phyloP scores from a whole-genome alignment of 1,139 yeast genomes.

The Geotrichum reessii region DNA sequence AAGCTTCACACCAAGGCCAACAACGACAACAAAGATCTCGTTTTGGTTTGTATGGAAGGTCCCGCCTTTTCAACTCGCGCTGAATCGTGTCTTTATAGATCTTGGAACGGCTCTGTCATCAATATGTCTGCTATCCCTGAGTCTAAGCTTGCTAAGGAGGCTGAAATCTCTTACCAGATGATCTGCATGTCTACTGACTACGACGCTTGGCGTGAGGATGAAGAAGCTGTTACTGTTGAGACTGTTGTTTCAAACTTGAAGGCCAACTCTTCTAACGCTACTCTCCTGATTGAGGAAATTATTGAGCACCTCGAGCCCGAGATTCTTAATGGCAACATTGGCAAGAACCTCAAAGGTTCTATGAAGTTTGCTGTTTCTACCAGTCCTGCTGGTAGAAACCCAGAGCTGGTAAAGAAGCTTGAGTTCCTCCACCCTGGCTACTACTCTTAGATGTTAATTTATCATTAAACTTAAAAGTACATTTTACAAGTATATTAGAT shows the following conservation, averaged over 20 bases:
- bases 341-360: conserved; percentile 63
- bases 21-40: conserved; percentile 54
- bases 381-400: conserved; percentile 65
- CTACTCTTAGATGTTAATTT: conserved; percentile 42
- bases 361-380: conserved; percentile 83
- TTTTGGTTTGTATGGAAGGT: conserved; percentile 96
- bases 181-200: conserved; percentile 98
- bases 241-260: conserved; percentile 86
- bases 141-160: conserved; percentile 93
- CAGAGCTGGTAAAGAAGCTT: conserved; percentile 69
- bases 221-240: conserved; percentile 95
- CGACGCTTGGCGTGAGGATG: conserved; percentile 95
- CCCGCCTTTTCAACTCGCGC: conserved; percentile 97
- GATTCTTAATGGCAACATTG: conserved; percentile 55
- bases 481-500: not conserved
- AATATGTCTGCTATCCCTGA: conserved; percentile 97
- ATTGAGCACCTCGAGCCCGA: conserved; percentile 62
- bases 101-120: conserved; percentile 91
- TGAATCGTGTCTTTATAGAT: conserved; percentile 81
- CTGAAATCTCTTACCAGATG: conserved; percentile 95
- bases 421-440: conserved; percentile 90
- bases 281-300: conserved; percentile 62
- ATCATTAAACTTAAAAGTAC: not conserved
- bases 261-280: conserved; percentile 86
- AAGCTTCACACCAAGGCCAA: conserved; percentile 54